A percentile compares a stretch with the other conserved stretches of the same genome.
Conservation (phyloP, 805 yeast species). For the Spencermartinsiella europaea region DNA sequence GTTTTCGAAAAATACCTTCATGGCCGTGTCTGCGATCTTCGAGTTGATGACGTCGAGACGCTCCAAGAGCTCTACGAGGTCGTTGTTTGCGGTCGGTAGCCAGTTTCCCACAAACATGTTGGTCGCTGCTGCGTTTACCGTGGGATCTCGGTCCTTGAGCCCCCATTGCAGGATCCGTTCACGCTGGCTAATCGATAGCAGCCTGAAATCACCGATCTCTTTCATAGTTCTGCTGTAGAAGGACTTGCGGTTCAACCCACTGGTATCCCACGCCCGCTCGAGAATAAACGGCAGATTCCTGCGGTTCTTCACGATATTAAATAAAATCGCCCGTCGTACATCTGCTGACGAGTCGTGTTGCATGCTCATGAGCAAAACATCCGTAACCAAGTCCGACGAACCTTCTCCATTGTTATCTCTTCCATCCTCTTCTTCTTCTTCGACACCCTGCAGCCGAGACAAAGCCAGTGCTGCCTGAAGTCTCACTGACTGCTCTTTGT, state of each 20-base stretch:
- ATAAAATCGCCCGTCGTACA: conserved; percentile 77
- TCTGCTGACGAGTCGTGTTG: conserved; percentile 82
- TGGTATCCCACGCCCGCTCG: conserved; percentile 79
- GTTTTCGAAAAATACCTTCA: conserved; percentile 55
- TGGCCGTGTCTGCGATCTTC: conserved; percentile 60
- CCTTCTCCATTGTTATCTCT: too few species aligned
- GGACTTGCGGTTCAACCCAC: conserved; percentile 63
- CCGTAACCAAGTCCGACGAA: conserved; percentile 32
- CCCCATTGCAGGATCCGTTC: conserved; percentile 79
- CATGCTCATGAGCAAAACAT: conserved; percentile 47
- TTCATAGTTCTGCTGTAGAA: conserved; percentile 66
- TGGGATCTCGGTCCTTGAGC: conserved; percentile 73
- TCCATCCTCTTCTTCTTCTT: conserved; percentile 31
- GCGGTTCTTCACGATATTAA: conserved; percentile 56
- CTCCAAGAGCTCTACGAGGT: conserved; percentile 66
- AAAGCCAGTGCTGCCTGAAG: conserved; percentile 79
- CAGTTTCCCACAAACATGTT: conserved; percentile 67
- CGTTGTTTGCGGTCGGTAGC: conserved; percentile 64
- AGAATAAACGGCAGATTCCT: conserved; percentile 54
- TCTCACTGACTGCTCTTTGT: conserved; percentile 69
- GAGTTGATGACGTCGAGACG: conserved; percentile 65
- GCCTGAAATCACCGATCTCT: conserved; percentile 58
- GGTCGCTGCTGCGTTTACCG: conserved; percentile 66
- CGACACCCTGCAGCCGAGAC: conserved; percentile 67
- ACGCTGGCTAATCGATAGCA: conserved; percentile 49